Evolutionary conservation across 495 filamentous ascomycete genomes (phyloP), one percentile per base, ranked within the genome.

Genomic region (Penicillium bialowiezense): DNA sequence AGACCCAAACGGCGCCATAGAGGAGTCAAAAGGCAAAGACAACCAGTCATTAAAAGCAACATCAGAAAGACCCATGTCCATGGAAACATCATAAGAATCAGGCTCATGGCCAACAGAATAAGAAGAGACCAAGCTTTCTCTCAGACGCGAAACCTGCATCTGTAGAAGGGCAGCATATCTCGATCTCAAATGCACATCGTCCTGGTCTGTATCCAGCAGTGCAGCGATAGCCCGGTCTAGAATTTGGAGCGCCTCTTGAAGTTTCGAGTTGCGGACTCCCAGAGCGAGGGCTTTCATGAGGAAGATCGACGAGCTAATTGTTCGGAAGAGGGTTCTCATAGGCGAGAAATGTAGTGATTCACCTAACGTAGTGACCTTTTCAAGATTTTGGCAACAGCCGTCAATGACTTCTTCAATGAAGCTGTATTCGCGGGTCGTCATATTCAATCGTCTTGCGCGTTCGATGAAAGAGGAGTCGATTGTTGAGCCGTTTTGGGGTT

Each of bases 381-480:
- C 33, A 2, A 72, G 56, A 23, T 65, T 70, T 17, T 59, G 43
- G 21, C 61, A 56, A 28, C 65, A 62, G 9, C 64, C 61, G 32
- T 69, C 65, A 14, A 72, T 64, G 1, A 74, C 71, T 39, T 74
- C 65, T 48, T 67, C 51, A 31, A 74, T 69, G 44, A 68, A 70
- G 9, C 58, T 55, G 34, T 69, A 69, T 15, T 72, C 65, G 15
- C 35, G 56, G 17, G 44, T 50, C 1, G 53, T 58, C 28, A 50
- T 53, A 7, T 48, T 50, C 5, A 48, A 33, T 41, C 50, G 38
- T 19, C 54, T 44, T 9, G 50, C 47, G 7, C 26, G 40, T 19
- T 52, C 44, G 20, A 58, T 44, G 31, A 54, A 53, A 17, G 46
- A 38, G 17, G 24, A 24, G 19, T 58, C 55, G 17, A 54, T 58